Percentiles rank a stretch among this genome's conserved stretches.
phyloP scores from a whole-genome alignment of 441 rosid species.

The Brassica hybrid region DNA sequence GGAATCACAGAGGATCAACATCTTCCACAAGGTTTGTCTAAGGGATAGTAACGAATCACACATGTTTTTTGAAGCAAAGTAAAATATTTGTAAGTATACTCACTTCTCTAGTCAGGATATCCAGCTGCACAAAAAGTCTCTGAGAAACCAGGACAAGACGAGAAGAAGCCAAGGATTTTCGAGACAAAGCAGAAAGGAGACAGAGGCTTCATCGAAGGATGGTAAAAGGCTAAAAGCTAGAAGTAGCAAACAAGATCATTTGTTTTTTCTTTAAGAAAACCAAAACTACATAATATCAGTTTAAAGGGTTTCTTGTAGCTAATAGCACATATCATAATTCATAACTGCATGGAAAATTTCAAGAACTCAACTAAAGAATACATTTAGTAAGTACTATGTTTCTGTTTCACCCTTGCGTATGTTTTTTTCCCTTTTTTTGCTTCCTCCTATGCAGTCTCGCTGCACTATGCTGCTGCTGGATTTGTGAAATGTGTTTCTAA shows the following conservation, averaged over 20 bases:
- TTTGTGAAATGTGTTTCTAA: constrained; percentile 47
- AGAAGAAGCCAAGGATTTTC: constrained; percentile 22
- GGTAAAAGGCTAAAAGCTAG: constrained; percentile 23
- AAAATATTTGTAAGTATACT: constrained; percentile 22
- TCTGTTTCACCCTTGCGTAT: not conserved
- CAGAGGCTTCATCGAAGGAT: constrained; percentile 47
- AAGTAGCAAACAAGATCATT: not conserved
- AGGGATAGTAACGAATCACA: not conserved
- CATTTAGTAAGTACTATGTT: not conserved
- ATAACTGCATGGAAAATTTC: constrained; percentile 1
- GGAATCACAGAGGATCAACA: constrained; percentile 19
- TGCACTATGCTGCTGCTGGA: constrained; percentile 48
- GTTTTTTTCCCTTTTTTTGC: constrained; percentile 13
- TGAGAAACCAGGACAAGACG: constrained; percentile 24
- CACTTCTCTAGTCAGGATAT: constrained; percentile 34
- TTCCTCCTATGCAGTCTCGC: constrained; percentile 34
- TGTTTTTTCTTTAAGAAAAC: not conserved
- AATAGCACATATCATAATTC: not conserved
- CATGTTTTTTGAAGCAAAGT: not conserved
- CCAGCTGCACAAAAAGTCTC: constrained; percentile 33
- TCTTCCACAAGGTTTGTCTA: constrained; percentile 37
- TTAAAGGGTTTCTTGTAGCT: constrained; percentile 3
- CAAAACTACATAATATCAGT: not conserved
- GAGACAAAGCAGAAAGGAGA: constrained; percentile 44
- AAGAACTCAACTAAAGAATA: not conserved